phyloP scores from a whole-genome alignment of 2,329 filamentous ascomycete species.

The Alternaria solani region DNA sequence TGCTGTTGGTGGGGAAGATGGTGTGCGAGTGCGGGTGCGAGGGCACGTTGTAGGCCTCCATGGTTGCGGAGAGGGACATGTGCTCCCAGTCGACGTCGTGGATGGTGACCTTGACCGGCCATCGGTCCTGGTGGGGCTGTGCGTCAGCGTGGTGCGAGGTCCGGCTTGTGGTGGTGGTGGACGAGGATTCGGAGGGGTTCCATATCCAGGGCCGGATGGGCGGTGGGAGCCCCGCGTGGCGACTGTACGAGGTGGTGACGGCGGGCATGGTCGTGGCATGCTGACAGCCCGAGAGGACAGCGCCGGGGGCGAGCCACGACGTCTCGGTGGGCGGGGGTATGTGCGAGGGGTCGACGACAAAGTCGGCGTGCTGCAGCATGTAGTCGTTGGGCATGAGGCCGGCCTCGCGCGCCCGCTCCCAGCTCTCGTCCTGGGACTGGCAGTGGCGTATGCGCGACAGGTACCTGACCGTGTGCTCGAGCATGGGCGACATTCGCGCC shows the following conservation, averaged over 20 bases:
- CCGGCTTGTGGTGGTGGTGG: constrained; percentile 22
- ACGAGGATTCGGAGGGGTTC: constrained; percentile 39
- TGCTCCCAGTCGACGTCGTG: constrained; percentile 67
- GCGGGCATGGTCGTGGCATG: constrained; percentile 58
- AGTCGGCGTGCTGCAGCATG: constrained; percentile 64
- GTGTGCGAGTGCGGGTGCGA: constrained; percentile 50
- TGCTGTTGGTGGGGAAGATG: constrained; percentile 28
- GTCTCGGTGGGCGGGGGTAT: constrained; percentile 62
- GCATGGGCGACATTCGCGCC: constrained; percentile 43
- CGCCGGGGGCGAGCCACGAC: constrained; percentile 69
- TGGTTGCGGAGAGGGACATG: constrained; percentile 72
- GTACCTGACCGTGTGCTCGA: constrained; percentile 69
- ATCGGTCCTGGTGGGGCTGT: constrained; percentile 62
- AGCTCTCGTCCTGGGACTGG: constrained; percentile 62
- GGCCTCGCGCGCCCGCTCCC: constrained; percentile 61
- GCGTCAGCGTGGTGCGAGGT: constrained; percentile 27
- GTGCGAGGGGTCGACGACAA: constrained; percentile 63
- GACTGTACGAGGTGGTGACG: constrained; percentile 16
- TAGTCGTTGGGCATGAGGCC: constrained; percentile 63
- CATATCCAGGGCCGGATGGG: constrained; percentile 51
- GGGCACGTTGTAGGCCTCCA: constrained; percentile 75
- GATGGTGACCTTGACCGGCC: constrained; percentile 73
- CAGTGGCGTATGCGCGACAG: constrained; percentile 66
- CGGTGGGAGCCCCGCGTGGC: constrained; percentile 36
- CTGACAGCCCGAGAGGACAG: constrained; percentile 68